Percentiles rank a stretch among this genome's conserved stretches.
phyloP scores from a whole-genome alignment of 148 eudicot species.

The Rhododendron vialii region DNA sequence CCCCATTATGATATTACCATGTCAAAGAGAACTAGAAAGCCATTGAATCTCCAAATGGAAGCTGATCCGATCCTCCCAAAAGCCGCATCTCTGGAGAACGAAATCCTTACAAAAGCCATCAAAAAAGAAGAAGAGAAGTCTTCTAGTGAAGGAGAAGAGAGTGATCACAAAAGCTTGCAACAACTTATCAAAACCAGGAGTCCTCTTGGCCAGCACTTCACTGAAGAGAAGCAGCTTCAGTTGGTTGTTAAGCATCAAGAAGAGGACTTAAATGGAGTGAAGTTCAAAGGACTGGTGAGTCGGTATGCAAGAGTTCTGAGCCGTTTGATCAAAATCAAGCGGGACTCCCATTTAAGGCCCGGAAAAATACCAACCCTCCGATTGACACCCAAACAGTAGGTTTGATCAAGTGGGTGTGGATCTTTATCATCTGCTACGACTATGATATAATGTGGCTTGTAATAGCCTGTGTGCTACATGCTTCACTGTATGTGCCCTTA shows the following conservation, averaged over 20 bases:
- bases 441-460: not conserved
- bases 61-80: not conserved
- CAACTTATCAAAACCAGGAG: constrained; percentile 22
- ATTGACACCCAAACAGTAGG: not conserved
- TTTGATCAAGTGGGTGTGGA: not conserved
- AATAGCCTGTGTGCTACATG: not conserved
- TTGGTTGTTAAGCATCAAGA: constrained; percentile 20
- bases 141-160: not conserved
- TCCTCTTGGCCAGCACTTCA: constrained; percentile 34
- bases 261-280: constrained; percentile 19
- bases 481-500: not conserved
- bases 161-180: constrained; percentile 30
- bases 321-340: constrained; percentile 32
- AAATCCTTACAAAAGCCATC: not conserved
- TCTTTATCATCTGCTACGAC: not conserved
- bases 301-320: constrained; percentile 23
- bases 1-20: constrained; percentile 29
- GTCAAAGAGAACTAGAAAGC: constrained; percentile 41
- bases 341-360: constrained; percentile 1
- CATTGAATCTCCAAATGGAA: constrained; percentile 12
- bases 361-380: constrained; percentile 7
- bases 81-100: constrained; percentile 4
- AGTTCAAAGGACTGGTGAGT: constrained; percentile 29
- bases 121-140: constrained; percentile 5
- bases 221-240: constrained; percentile 28